Conservation (phyloP, 1,284 basidiomycete genomes). For the Ustilago cynodontis region DNA sequence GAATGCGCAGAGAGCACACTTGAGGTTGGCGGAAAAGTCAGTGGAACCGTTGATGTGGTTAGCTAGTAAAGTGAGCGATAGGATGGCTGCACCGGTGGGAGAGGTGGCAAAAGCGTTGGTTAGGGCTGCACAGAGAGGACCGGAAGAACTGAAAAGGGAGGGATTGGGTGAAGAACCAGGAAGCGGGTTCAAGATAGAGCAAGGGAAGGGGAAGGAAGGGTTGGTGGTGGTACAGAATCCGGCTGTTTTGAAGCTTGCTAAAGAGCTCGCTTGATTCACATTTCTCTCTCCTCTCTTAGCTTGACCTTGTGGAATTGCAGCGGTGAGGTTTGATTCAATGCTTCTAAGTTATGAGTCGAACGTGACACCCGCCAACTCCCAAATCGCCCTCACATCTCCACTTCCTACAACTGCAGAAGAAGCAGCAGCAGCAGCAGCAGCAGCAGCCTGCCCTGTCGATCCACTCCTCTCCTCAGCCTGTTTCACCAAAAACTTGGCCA, state of each 20-base stretch:
- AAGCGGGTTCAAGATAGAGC: slow-evolving; percentile 23
- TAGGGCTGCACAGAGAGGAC: slow-evolving; percentile 27
- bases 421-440: background rate
- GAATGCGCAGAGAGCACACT: slow-evolving; percentile 56
- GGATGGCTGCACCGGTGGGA: slow-evolving; percentile 15
- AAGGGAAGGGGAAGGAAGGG: background rate
- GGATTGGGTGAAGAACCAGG: slow-evolving; percentile 3
- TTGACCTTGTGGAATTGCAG: too few species aligned
- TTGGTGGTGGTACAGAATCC: slow-evolving; percentile 14
- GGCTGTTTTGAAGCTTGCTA: slow-evolving; percentile 19
- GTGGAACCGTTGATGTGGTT: slow-evolving; percentile 14
- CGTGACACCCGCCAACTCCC: slow-evolving; percentile 30
- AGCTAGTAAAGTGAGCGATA: slow-evolving; percentile 12
- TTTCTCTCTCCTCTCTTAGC: too few species aligned
- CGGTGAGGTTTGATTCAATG: too few species aligned
- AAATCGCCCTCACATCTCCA: slow-evolving; percentile 16
- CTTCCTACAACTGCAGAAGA: background rate
- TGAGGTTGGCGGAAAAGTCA: slow-evolving; percentile 70
- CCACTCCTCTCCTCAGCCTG: background rate
- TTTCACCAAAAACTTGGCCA: slow-evolving; percentile 33
- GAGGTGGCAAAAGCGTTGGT: slow-evolving; percentile 50
- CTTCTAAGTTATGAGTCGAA: slow-evolving; percentile 11
- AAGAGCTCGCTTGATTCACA: slow-evolving; percentile 6
- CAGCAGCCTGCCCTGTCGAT: background rate
- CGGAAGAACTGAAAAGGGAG: slow-evolving; percentile 9